Conservation (phyloP, 2,329 filamentous ascomycete genomes). For the Ciborinia camelliae region DNA sequence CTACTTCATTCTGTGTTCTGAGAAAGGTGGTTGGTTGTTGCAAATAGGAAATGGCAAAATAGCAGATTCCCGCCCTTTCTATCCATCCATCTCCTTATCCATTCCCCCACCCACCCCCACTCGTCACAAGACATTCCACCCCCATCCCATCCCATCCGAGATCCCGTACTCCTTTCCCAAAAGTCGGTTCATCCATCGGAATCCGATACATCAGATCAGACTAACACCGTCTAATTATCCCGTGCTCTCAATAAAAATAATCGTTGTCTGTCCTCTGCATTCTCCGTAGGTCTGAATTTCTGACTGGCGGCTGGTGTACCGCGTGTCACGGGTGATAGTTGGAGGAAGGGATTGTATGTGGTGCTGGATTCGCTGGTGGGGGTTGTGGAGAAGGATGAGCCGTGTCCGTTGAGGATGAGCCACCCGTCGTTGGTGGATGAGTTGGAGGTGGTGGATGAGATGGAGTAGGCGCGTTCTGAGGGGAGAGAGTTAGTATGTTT, state of each 20-base stretch:
- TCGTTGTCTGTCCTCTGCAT: slow-evolving; percentile 16
- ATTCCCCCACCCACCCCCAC: neutral
- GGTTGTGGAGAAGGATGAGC: neutral
- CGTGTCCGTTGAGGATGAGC: slow-evolving; percentile 13
- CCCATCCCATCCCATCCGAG: neutral
- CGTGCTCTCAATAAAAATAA: slow-evolving; percentile 17
- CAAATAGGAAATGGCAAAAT: neutral
- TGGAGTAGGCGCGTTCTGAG: slow-evolving; percentile 16
- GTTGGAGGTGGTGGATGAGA: slow-evolving; percentile 5
- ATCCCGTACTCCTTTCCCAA: neutral
- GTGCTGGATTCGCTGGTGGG: neutral
- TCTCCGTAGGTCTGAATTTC: slow-evolving; percentile 4
- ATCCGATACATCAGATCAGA: too few relatives aligned
- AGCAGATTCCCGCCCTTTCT: neutral
- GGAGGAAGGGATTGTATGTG: slow-evolving; percentile 12
- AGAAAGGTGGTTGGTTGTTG: neutral
- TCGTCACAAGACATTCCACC: too few relatives aligned
- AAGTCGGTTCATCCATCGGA: too few relatives aligned
- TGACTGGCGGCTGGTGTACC: neutral
- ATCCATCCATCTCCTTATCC: neutral
- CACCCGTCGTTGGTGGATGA: slow-evolving; percentile 4
- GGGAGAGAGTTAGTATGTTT: slow-evolving; percentile 5
- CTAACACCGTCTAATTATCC: slow-evolving; percentile 7
- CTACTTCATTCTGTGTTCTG: too few relatives aligned
- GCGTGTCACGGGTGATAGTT: slow-evolving; percentile 15